These are phyloP conservation scores for Orbilia ellipsospora DNA, from an alignment of 2,329 filamentous ascomycete genomes.

Conservation along the genomic window DNA sequence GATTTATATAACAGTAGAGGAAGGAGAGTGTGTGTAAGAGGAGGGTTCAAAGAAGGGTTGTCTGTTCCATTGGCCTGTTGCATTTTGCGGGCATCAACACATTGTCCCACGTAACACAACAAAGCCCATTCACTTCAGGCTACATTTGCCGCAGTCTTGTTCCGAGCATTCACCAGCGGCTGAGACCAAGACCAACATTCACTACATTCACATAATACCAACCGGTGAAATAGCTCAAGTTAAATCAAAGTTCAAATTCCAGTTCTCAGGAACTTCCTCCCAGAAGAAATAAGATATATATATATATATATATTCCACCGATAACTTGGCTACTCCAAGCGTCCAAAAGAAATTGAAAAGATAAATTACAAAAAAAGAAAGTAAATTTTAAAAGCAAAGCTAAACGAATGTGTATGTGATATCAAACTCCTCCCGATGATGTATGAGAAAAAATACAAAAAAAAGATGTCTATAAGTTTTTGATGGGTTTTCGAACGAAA, in stretches of 20 bases:
- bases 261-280: no score
- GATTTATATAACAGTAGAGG: not conserved
- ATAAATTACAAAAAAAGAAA: slow-evolving; percentile 34
- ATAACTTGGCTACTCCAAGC: no score
- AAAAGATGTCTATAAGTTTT: slow-evolving; percentile 20
- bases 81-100: slow-evolving; percentile 21
- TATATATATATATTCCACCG: no score
- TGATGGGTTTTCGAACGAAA: not conserved
- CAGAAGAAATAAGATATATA: no score
- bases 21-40: not conserved
- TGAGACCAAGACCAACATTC: no score
- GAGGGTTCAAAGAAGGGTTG: slow-evolving; percentile 6
- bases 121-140: not conserved
- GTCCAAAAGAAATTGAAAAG: not conserved
- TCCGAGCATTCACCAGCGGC: no score
- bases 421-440: slow-evolving; percentile 49
- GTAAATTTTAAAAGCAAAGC: slow-evolving; percentile 14
- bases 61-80: slow-evolving; percentile 19
- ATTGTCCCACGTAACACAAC: slow-evolving; percentile 1
- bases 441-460: slow-evolving; percentile 12
- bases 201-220: no score
- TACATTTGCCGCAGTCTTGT: no score
- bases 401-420: slow-evolving; percentile 32
- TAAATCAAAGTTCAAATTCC: not conserved
- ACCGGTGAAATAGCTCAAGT: no score